These are phyloP conservation scores for Rhodotorula sp. DNA, from an alignment of 1,284 basidiomycete species.

Conservation along the genomic window DNA sequence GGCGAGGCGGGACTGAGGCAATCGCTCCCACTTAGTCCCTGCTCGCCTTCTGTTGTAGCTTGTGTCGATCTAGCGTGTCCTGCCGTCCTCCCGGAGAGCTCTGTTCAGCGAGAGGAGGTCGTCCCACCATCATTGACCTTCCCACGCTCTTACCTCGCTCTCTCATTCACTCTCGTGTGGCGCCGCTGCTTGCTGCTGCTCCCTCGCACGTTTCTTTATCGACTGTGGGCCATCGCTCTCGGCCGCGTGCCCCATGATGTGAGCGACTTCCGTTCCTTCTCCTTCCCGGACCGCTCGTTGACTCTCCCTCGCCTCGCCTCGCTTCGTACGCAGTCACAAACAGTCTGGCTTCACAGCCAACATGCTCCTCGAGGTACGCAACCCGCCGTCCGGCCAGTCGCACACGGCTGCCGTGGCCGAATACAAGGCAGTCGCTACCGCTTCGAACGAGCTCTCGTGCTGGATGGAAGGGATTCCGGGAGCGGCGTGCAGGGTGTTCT, in stretches of 20 bases:
- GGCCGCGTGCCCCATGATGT: not conserved
- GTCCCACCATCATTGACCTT: too few relatives aligned
- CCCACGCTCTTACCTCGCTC: too few relatives aligned
- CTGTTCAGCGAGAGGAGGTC: too few relatives aligned
- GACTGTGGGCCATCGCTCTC: not conserved
- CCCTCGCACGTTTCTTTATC: not conserved
- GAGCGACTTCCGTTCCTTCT: not conserved
- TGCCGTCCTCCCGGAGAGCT: not conserved
- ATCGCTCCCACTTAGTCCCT: too few relatives aligned
- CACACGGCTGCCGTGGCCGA: not conserved
- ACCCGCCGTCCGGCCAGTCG: not conserved
- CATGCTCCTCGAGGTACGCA: not conserved
- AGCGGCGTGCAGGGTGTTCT: not conserved
- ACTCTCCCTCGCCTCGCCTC: not conserved
- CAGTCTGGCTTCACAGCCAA: not conserved
- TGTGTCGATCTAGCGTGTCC: not conserved
- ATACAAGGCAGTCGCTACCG: not conserved
- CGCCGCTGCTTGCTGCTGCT: not conserved
- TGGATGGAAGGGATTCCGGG: not conserved
- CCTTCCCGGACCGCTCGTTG: not conserved
- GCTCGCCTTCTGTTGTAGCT: not conserved
- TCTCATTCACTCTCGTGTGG: not conserved
- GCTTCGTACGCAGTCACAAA: not conserved
- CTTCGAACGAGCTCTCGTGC: not conserved
- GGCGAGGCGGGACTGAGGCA: slow-evolving; percentile 25